A percentile compares a stretch with the other conserved stretches of the same genome.
Evolutionary conservation across 345 rosid species (phyloP).

Genomic region (Rhizophora apiculata): DNA sequence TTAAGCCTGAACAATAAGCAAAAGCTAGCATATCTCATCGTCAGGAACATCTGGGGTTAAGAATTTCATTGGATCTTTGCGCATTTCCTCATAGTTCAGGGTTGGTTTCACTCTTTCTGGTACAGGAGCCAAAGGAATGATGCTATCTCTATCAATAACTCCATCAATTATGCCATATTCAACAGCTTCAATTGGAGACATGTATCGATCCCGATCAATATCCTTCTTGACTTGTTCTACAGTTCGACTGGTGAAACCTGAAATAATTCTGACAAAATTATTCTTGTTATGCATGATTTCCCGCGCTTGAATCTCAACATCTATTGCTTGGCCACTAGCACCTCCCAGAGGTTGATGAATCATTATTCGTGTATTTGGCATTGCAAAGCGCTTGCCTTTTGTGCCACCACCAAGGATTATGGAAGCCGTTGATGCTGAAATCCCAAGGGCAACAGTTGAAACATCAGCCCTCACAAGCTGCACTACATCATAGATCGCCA

Average conservation of each 20-base stretch:
- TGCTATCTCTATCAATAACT: slow-evolving; percentile 80
- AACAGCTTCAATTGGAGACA: slow-evolving; percentile 93
- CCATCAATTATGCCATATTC: slow-evolving; percentile 96
- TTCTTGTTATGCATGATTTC: slow-evolving; percentile 91
- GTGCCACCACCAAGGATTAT: slow-evolving; percentile 90
- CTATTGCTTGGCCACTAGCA: slow-evolving; percentile 80
- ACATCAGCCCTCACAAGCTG: slow-evolving; percentile 92
- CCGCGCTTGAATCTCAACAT: slow-evolving; percentile 81
- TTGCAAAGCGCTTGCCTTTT: slow-evolving; percentile 90
- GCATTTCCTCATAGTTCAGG: slow-evolving; percentile 51
- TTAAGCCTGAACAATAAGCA: slow-evolving; percentile 29
- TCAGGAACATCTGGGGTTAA: slow-evolving; percentile 87
- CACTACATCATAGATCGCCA: slow-evolving; percentile 91
- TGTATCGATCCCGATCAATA: slow-evolving; percentile 80
- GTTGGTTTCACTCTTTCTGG: slow-evolving; percentile 71
- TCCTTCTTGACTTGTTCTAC: slow-evolving; percentile 72
- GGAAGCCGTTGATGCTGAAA: slow-evolving; percentile 88
- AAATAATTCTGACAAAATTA: slow-evolving; percentile 60
- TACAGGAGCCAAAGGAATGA: slow-evolving; percentile 73
- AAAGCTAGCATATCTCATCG: slow-evolving; percentile 67
- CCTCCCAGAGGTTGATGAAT: slow-evolving; percentile 94
- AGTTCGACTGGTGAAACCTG: slow-evolving; percentile 69
- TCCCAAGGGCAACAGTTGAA: slow-evolving; percentile 82
- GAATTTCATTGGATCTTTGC: slow-evolving; percentile 77
- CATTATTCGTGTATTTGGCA: slow-evolving; percentile 96